Evolutionary conservation across 192 early-diverging fungal species (phyloP).

Genomic region (Gamsiella multidivaricata): DNA sequence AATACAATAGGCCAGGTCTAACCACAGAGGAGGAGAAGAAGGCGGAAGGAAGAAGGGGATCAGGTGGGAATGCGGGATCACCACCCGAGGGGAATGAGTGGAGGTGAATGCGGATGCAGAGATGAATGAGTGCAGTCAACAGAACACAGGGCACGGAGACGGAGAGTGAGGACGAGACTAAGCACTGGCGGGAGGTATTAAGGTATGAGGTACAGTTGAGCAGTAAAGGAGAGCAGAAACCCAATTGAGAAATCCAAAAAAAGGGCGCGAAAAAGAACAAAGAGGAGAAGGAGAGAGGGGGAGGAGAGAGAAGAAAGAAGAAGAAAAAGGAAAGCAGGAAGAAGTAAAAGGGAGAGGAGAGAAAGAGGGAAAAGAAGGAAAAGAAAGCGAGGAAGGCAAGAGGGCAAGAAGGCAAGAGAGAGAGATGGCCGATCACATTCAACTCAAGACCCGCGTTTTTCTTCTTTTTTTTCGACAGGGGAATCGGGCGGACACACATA

Average conservation of each 20-base stretch:
- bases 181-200: no score
- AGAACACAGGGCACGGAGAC: background rate
- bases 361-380: background rate
- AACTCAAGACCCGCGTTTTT: background rate
- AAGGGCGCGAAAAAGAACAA: background rate
- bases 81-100: background rate
- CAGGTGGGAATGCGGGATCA: background rate
- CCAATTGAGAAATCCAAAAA: background rate
- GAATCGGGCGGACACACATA: background rate
- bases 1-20: no score
- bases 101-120: background rate
- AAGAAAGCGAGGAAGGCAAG: background rate
- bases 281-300: background rate
- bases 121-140: background rate
- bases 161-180: background rate
- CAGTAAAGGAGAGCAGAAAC: background rate
- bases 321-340: slow-evolving; percentile 1
- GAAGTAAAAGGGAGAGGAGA: background rate
- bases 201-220: background rate
- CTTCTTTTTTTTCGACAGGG: no score
- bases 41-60: background rate
- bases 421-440: background rate
- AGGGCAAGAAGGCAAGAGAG: background rate
- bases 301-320: background rate
- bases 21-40: no score